Base-by-base conservation (phyloP, 768 basidiomycete genomes). In the Russula griseocarnosa region DNA sequence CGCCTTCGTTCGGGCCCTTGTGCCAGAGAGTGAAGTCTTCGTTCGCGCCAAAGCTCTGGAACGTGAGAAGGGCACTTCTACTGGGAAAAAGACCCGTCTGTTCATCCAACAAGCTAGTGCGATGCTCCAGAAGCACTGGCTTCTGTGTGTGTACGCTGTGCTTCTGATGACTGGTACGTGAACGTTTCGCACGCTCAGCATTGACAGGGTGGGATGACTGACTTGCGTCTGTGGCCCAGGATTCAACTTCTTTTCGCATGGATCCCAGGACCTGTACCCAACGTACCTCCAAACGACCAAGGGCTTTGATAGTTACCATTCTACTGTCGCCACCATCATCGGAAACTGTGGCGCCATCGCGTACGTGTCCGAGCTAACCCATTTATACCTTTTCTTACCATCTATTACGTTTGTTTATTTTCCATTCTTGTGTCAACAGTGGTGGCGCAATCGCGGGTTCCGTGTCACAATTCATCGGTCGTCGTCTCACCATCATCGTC, bases 111-210 rank as follows among this genome's bases (percentile, higher is more conserved):
- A 94, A 73, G 84, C 85, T 0, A 79, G 81, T 63, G 77, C 76
- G 56, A 96, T 95, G 92, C 74, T 95, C 36, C 90, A 84, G 77
- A 74, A 71, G 14, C 91, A 98, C 73, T 96, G 92, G 93, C 68
- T 86, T 20, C 73, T 90, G 36, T 92, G 89, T 72, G 85, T 94
- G 57, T 95, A 94, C 70, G 88, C 89, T 2, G 82, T 94, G n/a
- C 76, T 94, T 58, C 79, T 94, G 62, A 91, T 94, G 89, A 85
- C 86, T 3, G 78, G 77, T 77, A 50, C 51, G 72, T 69, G 26
- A 28, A 9, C 46, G 4, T 42, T 16, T 38, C 52, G 13, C 5
- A 11, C 40, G 5, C 24, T 18, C 51, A 40, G n/a, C 5, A 36
- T 36, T 13, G 36, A 36, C 13, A 22, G 11, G 1, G 26, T 28